phyloP scores from a whole-genome alignment of 371 early-diverging fungal species.

The Apophysomyces elegans region DNA sequence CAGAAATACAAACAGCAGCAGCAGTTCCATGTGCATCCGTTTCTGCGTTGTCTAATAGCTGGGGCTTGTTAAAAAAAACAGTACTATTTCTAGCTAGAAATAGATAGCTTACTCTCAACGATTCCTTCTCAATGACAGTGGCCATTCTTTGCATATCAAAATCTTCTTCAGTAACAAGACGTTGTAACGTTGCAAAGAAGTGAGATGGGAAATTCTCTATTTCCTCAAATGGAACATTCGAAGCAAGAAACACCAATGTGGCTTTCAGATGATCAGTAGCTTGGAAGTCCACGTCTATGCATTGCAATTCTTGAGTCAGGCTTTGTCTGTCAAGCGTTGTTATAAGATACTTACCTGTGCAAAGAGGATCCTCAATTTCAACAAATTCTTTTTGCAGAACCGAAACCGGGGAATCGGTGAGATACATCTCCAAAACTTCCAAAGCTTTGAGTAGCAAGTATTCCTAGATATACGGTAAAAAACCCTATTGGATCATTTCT shows the following conservation, averaged over 20 bases:
- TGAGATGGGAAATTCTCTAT: constrained; percentile 54
- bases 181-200: constrained; percentile 53
- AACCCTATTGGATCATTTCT: neutral
- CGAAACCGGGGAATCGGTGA: constrained; percentile 71
- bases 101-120: constrained; percentile 48
- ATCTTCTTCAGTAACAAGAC: constrained; percentile 53
- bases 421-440: constrained; percentile 53
- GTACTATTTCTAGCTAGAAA: neutral
- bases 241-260: constrained; percentile 55
- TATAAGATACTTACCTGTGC: constrained; percentile 48
- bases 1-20: constrained; percentile 47
- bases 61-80: neutral
- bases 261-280: constrained; percentile 60
- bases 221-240: constrained; percentile 68
- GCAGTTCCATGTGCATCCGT: constrained; percentile 53
- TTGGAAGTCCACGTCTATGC: constrained; percentile 58
- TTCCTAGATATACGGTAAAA: constrained; percentile 28
- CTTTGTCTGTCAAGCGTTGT: neutral
- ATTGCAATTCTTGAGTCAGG: neutral
- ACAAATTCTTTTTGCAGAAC: constrained; percentile 70
- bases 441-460: constrained; percentile 48
- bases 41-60: constrained; percentile 48
- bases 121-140: constrained; percentile 63
- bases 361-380: constrained; percentile 69
- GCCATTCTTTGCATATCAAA: constrained; percentile 71